Percentiles rank a stretch among this genome's conserved stretches.
Evolutionary conservation across 495 filamentous ascomycete species (phyloP).

Genomic region (Aspergillus taichungensis): DNA sequence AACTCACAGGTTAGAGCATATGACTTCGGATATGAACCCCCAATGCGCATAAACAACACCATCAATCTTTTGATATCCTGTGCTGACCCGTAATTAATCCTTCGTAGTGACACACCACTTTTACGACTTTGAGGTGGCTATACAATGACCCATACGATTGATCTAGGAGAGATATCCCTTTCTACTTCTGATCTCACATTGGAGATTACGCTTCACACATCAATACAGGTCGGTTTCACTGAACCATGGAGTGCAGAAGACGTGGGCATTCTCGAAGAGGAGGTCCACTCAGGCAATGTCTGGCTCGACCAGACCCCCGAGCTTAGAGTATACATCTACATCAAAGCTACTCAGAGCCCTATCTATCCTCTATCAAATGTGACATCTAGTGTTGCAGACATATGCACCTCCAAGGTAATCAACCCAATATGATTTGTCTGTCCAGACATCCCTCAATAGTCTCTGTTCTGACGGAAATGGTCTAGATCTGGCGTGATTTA

Average conservation of each 20-base stretch:
- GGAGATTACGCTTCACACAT: slow-evolving; percentile 6
- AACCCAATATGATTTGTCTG: no score
- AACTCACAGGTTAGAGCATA: no score
- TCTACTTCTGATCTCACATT: slow-evolving; percentile 2
- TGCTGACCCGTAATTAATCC: no score
- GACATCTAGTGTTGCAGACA: slow-evolving; percentile 11
- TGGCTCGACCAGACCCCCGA: slow-evolving; percentile 28
- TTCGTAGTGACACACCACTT: no score
- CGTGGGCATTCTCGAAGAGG: not conserved
- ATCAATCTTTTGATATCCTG: no score
- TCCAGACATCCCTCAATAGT: no score
- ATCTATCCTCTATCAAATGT: slow-evolving; percentile 5
- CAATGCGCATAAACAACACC: no score
- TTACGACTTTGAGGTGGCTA: not conserved
- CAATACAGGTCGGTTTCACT: slow-evolving; percentile 4
- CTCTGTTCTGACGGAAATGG: not conserved
- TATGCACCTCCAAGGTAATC: slow-evolving; percentile 23
- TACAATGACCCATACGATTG: slow-evolving; percentile 6
- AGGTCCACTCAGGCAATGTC: slow-evolving; percentile 2
- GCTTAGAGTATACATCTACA: slow-evolving; percentile 15
- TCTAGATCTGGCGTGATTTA: slow-evolving; percentile 28
- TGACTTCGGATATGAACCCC: no score
- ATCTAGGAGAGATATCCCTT: slow-evolving; percentile 8
- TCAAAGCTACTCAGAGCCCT: slow-evolving; percentile 3
- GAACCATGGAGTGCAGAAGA: not conserved